phyloP scores from a whole-genome alignment of 495 filamentous ascomycete genomes.

The Pyronema omphalodes region DNA sequence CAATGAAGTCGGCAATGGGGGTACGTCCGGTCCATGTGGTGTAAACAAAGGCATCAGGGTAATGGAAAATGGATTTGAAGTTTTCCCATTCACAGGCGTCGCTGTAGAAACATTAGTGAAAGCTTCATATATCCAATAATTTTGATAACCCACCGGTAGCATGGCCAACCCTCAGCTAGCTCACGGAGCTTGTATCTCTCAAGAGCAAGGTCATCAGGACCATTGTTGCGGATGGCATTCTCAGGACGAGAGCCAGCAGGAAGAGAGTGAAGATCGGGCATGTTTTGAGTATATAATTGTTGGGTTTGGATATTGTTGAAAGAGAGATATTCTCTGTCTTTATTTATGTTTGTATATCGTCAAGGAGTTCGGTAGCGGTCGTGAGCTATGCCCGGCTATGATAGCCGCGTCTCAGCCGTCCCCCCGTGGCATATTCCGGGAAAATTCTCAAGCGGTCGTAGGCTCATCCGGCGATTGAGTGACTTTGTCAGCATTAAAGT shows the following conservation, averaged over 20 bases:
- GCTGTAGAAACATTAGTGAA: constrained; percentile 4
- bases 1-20: constrained; percentile 38
- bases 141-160: constrained; percentile 30
- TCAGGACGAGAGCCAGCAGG: constrained; percentile 11
- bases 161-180: constrained; percentile 49
- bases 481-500: too few species aligned
- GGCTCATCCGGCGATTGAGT: too few species aligned
- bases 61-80: constrained; percentile 40
- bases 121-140: not conserved
- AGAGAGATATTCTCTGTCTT: too few species aligned
- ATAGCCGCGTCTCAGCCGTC: too few species aligned
- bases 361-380: too few species aligned
- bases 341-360: too few species aligned
- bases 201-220: constrained; percentile 30
- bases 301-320: too few species aligned
- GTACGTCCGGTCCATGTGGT: constrained; percentile 44
- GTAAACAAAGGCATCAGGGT: constrained; percentile 37
- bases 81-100: constrained; percentile 50
- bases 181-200: constrained; percentile 39
- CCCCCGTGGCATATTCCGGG: too few species aligned
- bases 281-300: not conserved
- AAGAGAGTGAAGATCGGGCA: constrained; percentile 11
- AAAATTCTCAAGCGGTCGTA: too few species aligned
- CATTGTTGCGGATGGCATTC: constrained; percentile 40
- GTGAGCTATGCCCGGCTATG: too few species aligned